A percentile compares a stretch with the other conserved stretches of the same genome.
Conservation (phyloP, 1,284 basidiomycete species). For the Sparassis latifolia region DNA sequence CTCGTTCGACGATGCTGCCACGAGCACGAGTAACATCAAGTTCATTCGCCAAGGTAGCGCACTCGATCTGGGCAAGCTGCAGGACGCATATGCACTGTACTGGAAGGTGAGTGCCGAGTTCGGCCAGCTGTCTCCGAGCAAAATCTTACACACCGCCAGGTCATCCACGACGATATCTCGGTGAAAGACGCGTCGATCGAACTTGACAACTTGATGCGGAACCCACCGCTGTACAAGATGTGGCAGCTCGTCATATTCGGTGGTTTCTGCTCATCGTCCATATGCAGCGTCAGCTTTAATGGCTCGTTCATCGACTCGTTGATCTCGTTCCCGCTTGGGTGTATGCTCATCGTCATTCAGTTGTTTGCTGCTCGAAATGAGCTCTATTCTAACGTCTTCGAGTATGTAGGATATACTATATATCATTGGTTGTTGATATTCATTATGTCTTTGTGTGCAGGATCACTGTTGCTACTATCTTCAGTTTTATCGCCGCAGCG, state of each 20-base stretch:
- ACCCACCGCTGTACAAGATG: constrained; percentile 54
- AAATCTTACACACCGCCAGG: constrained; percentile 19
- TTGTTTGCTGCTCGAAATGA: constrained; percentile 72
- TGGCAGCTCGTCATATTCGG: constrained; percentile 73
- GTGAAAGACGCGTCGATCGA: constrained; percentile 74
- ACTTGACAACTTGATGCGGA: constrained; percentile 75
- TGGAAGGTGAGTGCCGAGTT: constrained; percentile 55
- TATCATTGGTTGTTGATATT: neutral
- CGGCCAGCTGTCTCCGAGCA: neutral
- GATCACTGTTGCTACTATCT: constrained; percentile 72
- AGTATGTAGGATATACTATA: constrained; percentile 38
- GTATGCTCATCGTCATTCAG: constrained; percentile 75
- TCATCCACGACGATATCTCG: constrained; percentile 82
- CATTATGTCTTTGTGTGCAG: constrained; percentile 21
- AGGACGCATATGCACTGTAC: constrained; percentile 72
- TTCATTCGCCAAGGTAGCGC: constrained; percentile 74
- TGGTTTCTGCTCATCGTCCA: constrained; percentile 77
- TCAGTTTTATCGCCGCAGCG: constrained; percentile 80
- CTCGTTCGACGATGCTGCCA: constrained; percentile 78
- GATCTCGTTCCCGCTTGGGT: constrained; percentile 72
- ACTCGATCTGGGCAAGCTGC: constrained; percentile 74
- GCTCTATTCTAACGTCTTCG: constrained; percentile 82
- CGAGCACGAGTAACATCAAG: constrained; percentile 84
- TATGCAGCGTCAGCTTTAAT: constrained; percentile 66
- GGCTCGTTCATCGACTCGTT: constrained; percentile 81